Percentiles rank a stretch among this genome's conserved stretches.
phyloP scores from a whole-genome alignment of 2,329 filamentous ascomycete genomes.

The Trichothecium sympodiale region DNA sequence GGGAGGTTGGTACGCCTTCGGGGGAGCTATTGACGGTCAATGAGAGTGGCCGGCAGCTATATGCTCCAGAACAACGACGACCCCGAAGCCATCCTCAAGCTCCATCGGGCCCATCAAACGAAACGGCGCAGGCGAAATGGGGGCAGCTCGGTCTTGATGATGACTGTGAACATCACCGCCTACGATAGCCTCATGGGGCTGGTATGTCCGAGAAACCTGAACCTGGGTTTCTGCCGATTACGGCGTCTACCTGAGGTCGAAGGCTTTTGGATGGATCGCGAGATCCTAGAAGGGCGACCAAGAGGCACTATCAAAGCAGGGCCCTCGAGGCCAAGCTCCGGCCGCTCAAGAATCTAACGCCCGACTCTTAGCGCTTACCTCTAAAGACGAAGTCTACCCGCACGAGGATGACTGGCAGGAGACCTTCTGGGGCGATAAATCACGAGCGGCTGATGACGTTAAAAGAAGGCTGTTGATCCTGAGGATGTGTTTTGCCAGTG shows the following conservation, averaged over 20 bases:
- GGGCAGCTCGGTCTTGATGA: constrained; percentile 9
- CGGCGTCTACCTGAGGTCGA: constrained; percentile 27
- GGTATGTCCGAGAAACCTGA: constrained; percentile 23
- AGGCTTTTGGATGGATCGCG: constrained; percentile 31
- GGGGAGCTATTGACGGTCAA: constrained; percentile 40
- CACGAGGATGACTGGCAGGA: constrained; percentile 24
- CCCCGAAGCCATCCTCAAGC: background rate
- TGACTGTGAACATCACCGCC: constrained; percentile 19
- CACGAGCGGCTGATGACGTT: constrained; percentile 31
- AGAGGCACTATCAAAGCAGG: constrained; percentile 22
- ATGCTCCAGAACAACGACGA: background rate
- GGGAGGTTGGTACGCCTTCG: constrained; percentile 41
- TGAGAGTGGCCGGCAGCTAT: constrained; percentile 17
- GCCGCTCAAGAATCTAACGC: constrained; percentile 26
- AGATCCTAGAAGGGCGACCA: constrained; percentile 22
- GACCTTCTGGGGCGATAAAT: constrained; percentile 32
- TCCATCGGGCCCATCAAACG: constrained; percentile 1
- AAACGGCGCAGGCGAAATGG: constrained; percentile 20
- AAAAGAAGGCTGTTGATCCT: constrained; percentile 35
- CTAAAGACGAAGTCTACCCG: constrained; percentile 30
- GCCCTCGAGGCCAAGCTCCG: constrained; percentile 18
- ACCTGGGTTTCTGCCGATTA: constrained; percentile 22
- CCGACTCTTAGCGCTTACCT: constrained; percentile 29
- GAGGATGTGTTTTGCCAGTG: constrained; percentile 38
- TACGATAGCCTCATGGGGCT: constrained; percentile 25